Conservation (phyloP, 2,329 filamentous ascomycete species). For the Capronia coronata region DNA sequence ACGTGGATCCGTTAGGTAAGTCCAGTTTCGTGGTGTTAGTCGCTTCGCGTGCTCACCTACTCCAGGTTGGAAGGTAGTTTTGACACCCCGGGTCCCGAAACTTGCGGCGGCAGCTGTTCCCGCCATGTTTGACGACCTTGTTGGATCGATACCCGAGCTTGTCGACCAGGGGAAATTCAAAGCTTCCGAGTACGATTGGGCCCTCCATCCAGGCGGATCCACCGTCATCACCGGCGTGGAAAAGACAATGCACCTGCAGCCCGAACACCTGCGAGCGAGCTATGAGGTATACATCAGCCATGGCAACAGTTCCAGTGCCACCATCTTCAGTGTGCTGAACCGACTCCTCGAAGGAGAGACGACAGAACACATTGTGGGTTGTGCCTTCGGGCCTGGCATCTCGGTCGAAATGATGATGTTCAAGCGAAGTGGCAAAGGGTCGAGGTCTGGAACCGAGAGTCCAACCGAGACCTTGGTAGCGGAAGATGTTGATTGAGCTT, state of each 20-base stretch:
- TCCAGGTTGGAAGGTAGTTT: constrained; percentile 59
- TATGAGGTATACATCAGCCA: constrained; percentile 62
- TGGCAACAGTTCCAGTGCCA: constrained; percentile 62
- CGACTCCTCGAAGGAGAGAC: constrained; percentile 44
- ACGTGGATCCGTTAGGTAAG: constrained; percentile 56
- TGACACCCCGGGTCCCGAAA: constrained; percentile 56
- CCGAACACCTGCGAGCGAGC: constrained; percentile 62
- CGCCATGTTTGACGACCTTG: constrained; percentile 51
- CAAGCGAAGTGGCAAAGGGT: constrained; percentile 30
- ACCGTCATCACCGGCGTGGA: constrained; percentile 61
- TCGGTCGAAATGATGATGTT: constrained; percentile 62
- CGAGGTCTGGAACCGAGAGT: constrained; percentile 22
- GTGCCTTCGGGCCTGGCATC: constrained; percentile 65
- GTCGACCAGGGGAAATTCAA: constrained; percentile 35
- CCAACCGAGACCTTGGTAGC: constrained; percentile 26
- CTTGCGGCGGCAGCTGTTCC: constrained; percentile 48
- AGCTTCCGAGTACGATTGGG: constrained; percentile 63
- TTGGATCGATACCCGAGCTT: constrained; percentile 41
- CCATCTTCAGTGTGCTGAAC: constrained; percentile 62
- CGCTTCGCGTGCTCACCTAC: constrained; percentile 9
- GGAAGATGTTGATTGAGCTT: constrained; percentile 26
- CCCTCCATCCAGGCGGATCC: constrained; percentile 63
- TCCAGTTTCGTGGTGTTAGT: constrained; percentile 2
- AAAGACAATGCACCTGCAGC: constrained; percentile 47
- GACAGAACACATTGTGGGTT: constrained; percentile 54